Evolutionary conservation across 768 basidiomycete species (phyloP).

Genomic region (Lactarius deliciosus): DNA sequence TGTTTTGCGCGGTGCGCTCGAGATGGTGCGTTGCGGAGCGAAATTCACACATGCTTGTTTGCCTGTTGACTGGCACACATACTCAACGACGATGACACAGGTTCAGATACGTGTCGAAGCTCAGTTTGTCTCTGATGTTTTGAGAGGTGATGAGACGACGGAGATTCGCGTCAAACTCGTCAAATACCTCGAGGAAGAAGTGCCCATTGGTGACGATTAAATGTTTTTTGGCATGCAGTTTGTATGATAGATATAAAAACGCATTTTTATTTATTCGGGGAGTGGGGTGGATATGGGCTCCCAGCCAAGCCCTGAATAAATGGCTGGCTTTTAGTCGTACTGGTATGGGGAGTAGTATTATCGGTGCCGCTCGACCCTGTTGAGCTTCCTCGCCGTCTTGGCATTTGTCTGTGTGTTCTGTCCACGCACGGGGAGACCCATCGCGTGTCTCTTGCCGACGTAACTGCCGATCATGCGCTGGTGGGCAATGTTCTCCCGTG

Average conservation of each 20-base stretch:
- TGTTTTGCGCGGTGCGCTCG: slow-evolving; percentile 86
- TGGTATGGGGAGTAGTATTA: slow-evolving; percentile 23
- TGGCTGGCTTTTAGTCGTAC: not conserved
- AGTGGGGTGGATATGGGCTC: not conserved
- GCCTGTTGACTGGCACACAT: not conserved
- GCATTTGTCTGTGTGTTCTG: slow-evolving; percentile 92
- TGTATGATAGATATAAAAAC: slow-evolving; percentile 17
- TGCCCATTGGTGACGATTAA: slow-evolving; percentile 89
- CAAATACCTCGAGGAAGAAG: slow-evolving; percentile 94
- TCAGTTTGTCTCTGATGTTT: slow-evolving; percentile 83
- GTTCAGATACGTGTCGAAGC: slow-evolving; percentile 95
- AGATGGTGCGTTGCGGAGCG: slow-evolving; percentile 73
- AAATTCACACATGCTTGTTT: not conserved
- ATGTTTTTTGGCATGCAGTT: slow-evolving; percentile 10
- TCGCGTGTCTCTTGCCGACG: slow-evolving; percentile 89
- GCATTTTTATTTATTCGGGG: slow-evolving; percentile 1
- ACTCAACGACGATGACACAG: slow-evolving; percentile 42
- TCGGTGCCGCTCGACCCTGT: slow-evolving; percentile 68
- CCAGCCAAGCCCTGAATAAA: not conserved
- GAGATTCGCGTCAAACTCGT: slow-evolving; percentile 90
- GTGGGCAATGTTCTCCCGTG: slow-evolving; percentile 91
- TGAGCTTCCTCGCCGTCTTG: slow-evolving; percentile 86
- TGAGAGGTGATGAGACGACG: slow-evolving; percentile 91
- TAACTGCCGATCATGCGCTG: slow-evolving; percentile 93
- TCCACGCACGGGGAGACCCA: slow-evolving; percentile 91